Evolutionary conservation across 768 basidiomycete genomes (phyloP), one percentile per base, ranked within the genome.

Genomic region (Gymnopilus dilepis): DNA sequence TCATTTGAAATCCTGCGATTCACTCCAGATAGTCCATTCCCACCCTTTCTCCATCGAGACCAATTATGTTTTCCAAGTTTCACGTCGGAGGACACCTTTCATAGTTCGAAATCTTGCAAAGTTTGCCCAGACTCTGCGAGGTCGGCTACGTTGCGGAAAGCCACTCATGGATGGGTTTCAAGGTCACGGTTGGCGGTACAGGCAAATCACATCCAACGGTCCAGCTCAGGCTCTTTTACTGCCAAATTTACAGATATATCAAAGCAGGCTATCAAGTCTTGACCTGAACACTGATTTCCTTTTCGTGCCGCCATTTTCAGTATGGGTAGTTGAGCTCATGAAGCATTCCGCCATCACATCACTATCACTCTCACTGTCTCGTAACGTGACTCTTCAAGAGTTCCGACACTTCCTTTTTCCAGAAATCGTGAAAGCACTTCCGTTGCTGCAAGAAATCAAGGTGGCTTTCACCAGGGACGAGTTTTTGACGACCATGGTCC

Each of bases 261-360:
- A 43, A 31, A 56, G 41, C 41, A 30, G 19, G 24, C 28, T 56
- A n/a, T 41, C 56, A 3, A 42, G 12, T 42, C 41, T 56, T 15
- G 56, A 56, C 19, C 41, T 56, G 9, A 43, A 42, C 42, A 26
- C 56, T 21, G 56, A 56, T 19, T 56, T 56, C 56, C 56, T 56
- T 11, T 15, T 42, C 12, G 38, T 56, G 30, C 56, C 56, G 19
- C 56, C 56, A 8, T 47, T 56, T 13, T 56, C 42, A 15, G 12
- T 28, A 17, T 56, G 56, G 56, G 45, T 40, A 28, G 38, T 56
- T 28, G 30, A 21, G 15, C 38, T 56, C 24, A 43, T 56, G 42
- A 45, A 43, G 8, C 21, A 13, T 22, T 56, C 56, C n/a, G 11
- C 21, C 19, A 56, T 56, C 56, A 56, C 56, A 17, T 56, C 56